Conservation (phyloP, 192 early-diverging fungal genomes). For the Coemansia interrupta region DNA sequence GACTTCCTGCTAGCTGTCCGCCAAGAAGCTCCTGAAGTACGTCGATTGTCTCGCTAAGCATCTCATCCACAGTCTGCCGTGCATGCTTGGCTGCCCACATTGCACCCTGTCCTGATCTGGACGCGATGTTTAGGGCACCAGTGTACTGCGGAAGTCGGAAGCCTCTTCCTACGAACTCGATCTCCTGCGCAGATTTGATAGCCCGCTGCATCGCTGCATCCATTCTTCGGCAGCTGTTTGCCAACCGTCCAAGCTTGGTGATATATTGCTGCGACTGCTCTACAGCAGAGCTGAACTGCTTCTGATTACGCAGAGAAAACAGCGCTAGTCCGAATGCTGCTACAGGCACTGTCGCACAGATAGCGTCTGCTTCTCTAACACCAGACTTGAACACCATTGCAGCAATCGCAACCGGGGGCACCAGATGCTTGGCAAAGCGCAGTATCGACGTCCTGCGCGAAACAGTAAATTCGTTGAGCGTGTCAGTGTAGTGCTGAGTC, state of each 20-base stretch:
- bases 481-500: too few relatives aligned
- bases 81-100: conserved; percentile 12
- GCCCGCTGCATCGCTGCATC: conserved; percentile 25
- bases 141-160: conserved; percentile 18
- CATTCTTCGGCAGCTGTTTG: conserved; percentile 10
- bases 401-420: too few relatives aligned
- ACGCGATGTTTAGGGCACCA: conserved; percentile 1
- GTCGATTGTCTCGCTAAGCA: background rate
- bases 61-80: conserved; percentile 11
- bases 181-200: conserved; percentile 27
- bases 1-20: background rate
- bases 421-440: too few relatives aligned
- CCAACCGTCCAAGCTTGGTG: background rate
- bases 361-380: too few relatives aligned
- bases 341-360: too few relatives aligned
- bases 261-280: too few relatives aligned
- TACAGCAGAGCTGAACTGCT: too few relatives aligned
- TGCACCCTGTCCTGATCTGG: conserved; percentile 14
- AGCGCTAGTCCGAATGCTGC: too few relatives aligned
- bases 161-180: conserved; percentile 27
- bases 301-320: too few relatives aligned
- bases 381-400: too few relatives aligned
- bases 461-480: too few relatives aligned
- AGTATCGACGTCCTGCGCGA: too few relatives aligned
- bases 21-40: background rate